Base-by-base conservation (phyloP, 108 stramenopile species). In the Fragilaria crotonensis region DNA sequence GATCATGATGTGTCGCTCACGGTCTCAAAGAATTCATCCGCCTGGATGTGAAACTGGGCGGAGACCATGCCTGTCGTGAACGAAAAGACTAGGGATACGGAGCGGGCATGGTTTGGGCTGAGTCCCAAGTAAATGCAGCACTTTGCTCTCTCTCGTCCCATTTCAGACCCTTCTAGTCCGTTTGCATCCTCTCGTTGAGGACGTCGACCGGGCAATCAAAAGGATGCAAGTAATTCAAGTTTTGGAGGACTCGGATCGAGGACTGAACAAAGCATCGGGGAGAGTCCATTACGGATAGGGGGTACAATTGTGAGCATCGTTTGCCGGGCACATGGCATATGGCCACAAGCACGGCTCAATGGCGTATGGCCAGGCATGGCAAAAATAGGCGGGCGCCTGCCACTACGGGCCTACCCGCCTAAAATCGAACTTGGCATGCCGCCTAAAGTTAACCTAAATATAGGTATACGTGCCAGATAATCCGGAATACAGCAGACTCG, bases 281-380 rank as follows among this genome's bases (percentile, higher is more conserved):
- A 41, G 36, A 14, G 14, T 41, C 36, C 36, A 41, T 41, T 14
- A n/a, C n/a, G n/a, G 27, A 18, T 52, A n/a, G 1, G 33, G 44
- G 4, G 45, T 33, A 19, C 29, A 2, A 48, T 77, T 66, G 32
- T 25, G 4, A 5, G 47, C 28, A 3, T 49, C 14, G 58, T 57
- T 59, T 11, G 60, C 67, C 5, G 45, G 21, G 1, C 59, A 25
- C 9, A 67, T 9, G 17, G 67, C 67, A 28, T 48, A 69, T 21
- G 71, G 71, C 76, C 76, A 77, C 25, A 77, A 32, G 36, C 52
- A 32, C 3, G 62, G 49, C 3, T 49, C 50, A 21, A 76, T 68
- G 1, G 52, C 31, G 29, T 62, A 21, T n/a, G n/a, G n/a, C n/a
- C n/a, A n/a, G n/a, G n/a, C n/a, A n/a, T n/a, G n/a, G n/a, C n/a